These are phyloP conservation scores for Arthrobotrys entomopaga DNA, from an alignment of 2,329 filamentous ascomycete genomes.

Conservation along the genomic window DNA sequence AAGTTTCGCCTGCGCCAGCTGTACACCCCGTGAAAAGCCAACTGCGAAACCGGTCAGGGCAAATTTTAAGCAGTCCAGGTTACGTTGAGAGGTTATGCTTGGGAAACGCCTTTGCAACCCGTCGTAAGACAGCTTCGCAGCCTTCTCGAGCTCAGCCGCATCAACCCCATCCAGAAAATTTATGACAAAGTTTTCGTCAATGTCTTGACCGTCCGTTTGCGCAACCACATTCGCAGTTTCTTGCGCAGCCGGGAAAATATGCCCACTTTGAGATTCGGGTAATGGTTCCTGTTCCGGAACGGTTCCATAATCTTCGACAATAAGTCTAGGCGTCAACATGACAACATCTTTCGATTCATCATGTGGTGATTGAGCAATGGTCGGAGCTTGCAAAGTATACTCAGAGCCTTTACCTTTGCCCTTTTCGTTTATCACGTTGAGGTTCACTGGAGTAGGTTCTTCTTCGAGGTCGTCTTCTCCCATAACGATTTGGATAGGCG, in stretches of 20 bases:
- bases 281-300: conserved; percentile 45
- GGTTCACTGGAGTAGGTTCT: conserved; percentile 1
- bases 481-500: conserved; percentile 21
- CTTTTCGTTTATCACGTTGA: conserved; percentile 15
- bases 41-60: conserved; percentile 31
- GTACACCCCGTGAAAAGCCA: conserved; percentile 32
- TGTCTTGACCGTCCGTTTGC: conserved; percentile 11
- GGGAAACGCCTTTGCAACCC: conserved; percentile 33
- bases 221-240: neutral
- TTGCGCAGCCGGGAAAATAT: neutral
- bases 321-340: conserved; percentile 39
- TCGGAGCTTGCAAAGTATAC: neutral
- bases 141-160: conserved; percentile 24
- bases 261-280: conserved; percentile 10
- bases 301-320: conserved; percentile 23
- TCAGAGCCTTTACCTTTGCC: conserved; percentile 22
- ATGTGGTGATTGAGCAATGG: conserved; percentile 15
- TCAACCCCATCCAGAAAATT: conserved; percentile 38
- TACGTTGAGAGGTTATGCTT: conserved; percentile 21
- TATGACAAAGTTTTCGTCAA: conserved; percentile 29
- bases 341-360: conserved; percentile 36
- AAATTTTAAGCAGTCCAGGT: conserved; percentile 35
- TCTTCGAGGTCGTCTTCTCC: conserved; percentile 32
- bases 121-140: conserved; percentile 29
- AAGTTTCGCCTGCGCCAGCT: neutral